These are phyloP conservation scores for Penicillium sp. DNA, from an alignment of 2,329 filamentous ascomycete genomes.

Conservation along the genomic window DNA sequence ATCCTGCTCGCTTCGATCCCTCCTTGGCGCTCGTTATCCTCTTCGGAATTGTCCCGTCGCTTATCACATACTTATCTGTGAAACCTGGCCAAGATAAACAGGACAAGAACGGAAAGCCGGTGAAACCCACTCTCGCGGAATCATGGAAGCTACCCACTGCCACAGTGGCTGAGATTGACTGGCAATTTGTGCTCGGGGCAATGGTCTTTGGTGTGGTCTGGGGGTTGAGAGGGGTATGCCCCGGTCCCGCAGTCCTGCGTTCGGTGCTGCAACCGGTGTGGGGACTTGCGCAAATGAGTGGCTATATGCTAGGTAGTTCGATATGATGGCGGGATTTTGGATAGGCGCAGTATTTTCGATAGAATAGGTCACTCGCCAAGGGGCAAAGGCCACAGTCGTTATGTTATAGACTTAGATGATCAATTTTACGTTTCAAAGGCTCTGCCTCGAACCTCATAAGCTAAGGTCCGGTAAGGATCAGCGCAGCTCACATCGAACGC, in stretches of 20 bases:
- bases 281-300: conserved; percentile 53
- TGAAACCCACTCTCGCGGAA: conserved; percentile 48
- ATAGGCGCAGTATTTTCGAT: neutral
- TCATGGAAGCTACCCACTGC: conserved; percentile 51
- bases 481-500: conserved; percentile 12
- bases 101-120: conserved; percentile 28
- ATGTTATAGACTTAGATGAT: conserved; percentile 5
- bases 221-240: conserved; percentile 58
- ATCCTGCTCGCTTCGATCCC: conserved; percentile 54
- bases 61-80: conserved; percentile 40
- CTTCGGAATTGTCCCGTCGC: conserved; percentile 55
- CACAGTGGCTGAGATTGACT: conserved; percentile 54
- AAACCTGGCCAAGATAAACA: conserved; percentile 34
- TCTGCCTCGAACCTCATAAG: conserved; percentile 10
- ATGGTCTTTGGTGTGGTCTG: conserved; percentile 57
- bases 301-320: conserved; percentile 51
- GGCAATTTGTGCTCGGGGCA: conserved; percentile 54
- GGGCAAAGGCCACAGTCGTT: neutral
- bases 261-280: conserved; percentile 53
- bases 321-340: conserved; percentile 25
- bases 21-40: conserved; percentile 55
- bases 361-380: neutral
- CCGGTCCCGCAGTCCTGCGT: conserved; percentile 56
- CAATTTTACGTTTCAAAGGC: conserved; percentile 13
- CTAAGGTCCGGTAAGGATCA: conserved; percentile 18